Evolutionary conservation across 441 rosid genomes (phyloP).

Genomic region (Isatis lusitanica): DNA sequence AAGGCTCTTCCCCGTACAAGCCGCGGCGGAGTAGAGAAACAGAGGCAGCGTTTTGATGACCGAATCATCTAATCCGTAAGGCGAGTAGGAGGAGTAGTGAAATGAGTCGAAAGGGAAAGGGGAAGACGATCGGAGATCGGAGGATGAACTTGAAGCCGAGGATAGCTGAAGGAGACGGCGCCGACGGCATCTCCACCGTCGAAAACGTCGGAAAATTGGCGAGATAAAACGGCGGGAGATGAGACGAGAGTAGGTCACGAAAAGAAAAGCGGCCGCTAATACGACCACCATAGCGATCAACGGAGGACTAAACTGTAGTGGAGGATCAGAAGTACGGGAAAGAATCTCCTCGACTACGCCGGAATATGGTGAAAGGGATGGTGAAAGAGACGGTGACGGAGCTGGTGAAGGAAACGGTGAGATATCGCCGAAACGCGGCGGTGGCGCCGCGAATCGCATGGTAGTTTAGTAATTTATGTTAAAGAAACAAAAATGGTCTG

Average conservation of each 20-base stretch:
- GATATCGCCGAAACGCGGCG: slow-evolving; percentile 18
- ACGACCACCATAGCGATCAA: slow-evolving; percentile 88
- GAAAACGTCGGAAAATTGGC: slow-evolving; percentile 41
- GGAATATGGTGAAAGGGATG: slow-evolving; percentile 13
- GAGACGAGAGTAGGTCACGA: slow-evolving; percentile 75
- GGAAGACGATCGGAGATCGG: slow-evolving; percentile 41
- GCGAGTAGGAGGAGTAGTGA: slow-evolving; percentile 44
- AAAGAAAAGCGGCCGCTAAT: slow-evolving; percentile 73
- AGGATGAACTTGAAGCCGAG: slow-evolving; percentile 50
- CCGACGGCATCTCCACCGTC: slow-evolving; percentile 52
- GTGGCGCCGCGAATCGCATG: slow-evolving; percentile 35
- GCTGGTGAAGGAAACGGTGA: slow-evolving; percentile 29
- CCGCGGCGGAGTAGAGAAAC: slow-evolving; percentile 48
- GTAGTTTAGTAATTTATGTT: background rate
- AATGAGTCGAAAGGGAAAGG: slow-evolving; percentile 65
- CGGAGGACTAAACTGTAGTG: slow-evolving; percentile 79
- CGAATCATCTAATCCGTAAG: slow-evolving; percentile 66
- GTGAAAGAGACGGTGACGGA: slow-evolving; percentile 6
- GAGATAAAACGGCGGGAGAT: slow-evolving; percentile 70
- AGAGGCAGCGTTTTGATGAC: slow-evolving; percentile 66
- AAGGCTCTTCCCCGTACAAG: slow-evolving; percentile 25
- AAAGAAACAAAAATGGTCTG: background rate
- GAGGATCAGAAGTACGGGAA: slow-evolving; percentile 37
- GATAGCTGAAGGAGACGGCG: slow-evolving; percentile 46
- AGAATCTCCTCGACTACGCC: slow-evolving; percentile 16